These are phyloP conservation scores for Selaginella tamariscina DNA, from an alignment of 75 land plant species.

Conservation along the genomic window DNA sequence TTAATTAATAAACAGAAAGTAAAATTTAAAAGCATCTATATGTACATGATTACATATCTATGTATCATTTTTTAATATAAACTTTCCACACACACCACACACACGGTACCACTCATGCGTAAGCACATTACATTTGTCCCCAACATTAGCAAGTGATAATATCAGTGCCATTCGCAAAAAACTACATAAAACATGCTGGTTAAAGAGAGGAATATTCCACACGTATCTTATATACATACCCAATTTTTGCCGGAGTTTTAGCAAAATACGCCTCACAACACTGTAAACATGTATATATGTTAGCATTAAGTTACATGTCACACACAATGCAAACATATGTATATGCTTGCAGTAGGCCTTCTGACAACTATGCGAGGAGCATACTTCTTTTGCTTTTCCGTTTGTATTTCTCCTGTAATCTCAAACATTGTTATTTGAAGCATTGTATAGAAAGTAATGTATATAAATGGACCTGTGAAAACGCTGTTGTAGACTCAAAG, in stretches of 20 bases:
- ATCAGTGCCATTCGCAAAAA: conserved; percentile 77
- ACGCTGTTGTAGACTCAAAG: conserved; percentile 67
- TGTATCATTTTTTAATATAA: no score
- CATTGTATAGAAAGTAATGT: neutral
- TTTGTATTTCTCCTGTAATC: conserved; percentile 80
- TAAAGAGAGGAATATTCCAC: no score
- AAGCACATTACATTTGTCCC: conserved; percentile 67
- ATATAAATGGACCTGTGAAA: conserved; percentile 53
- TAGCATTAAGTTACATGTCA: no score
- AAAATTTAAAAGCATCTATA: no score
- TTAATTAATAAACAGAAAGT: neutral
- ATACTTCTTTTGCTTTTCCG: conserved; percentile 89
- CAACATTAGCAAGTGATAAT: conserved; percentile 71
- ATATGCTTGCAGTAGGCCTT: conserved; percentile 70
- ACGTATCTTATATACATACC: conserved; percentile 38
- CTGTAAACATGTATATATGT: no score
- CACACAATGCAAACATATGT: no score
- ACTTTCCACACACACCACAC: no score
- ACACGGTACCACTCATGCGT: conserved; percentile 61
- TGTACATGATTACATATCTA: no score
- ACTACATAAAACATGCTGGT: no score
- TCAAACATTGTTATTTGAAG: neutral
- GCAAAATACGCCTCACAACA: conserved; percentile 88
- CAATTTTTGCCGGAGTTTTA: conserved; percentile 73
- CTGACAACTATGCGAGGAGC: conserved; percentile 76